These are phyloP conservation scores for Cytospora chrysosperma DNA, from an alignment of 2,329 filamentous ascomycete species.

Conservation along the genomic window DNA sequence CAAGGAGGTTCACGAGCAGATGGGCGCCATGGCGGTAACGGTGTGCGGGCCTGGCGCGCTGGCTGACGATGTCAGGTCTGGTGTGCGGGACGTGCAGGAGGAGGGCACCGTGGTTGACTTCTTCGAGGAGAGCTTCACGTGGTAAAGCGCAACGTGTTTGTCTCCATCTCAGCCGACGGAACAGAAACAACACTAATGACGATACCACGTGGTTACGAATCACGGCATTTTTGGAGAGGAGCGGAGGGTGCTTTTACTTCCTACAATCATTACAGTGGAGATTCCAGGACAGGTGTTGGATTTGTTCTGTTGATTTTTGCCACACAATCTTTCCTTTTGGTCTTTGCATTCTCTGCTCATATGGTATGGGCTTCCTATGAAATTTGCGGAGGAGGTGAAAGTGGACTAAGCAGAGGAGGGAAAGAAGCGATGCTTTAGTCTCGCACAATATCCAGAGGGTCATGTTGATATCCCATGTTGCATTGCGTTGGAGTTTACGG, in stretches of 20 bases:
- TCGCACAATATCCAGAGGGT: slow-evolving; percentile 1
- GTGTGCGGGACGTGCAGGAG: slow-evolving; percentile 63
- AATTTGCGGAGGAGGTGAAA: background rate
- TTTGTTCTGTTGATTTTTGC: slow-evolving; percentile 16
- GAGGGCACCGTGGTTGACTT: slow-evolving; percentile 66
- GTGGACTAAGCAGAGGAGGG: background rate
- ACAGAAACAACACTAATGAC: slow-evolving; percentile 12
- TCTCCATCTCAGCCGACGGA: background rate
- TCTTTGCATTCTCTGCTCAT: slow-evolving; percentile 16
- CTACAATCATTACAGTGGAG: background rate
- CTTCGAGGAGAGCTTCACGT: slow-evolving; percentile 74
- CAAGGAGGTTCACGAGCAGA: slow-evolving; percentile 77
- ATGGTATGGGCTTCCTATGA: slow-evolving; percentile 12
- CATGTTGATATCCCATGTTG: slow-evolving; percentile 16
- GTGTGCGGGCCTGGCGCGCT: slow-evolving; percentile 75
- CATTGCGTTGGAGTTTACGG: slow-evolving; percentile 19
- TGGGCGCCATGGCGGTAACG: slow-evolving; percentile 85
- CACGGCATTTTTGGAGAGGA: slow-evolving; percentile 15
- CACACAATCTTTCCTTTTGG: background rate
- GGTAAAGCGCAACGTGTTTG: slow-evolving; percentile 38
- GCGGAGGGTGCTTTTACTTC: background rate
- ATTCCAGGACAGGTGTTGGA: slow-evolving; percentile 8
- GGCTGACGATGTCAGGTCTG: slow-evolving; percentile 72
- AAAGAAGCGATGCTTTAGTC: slow-evolving; percentile 1
- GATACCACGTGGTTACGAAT: slow-evolving; percentile 21